These are phyloP conservation scores for Pseudogymnoascus verrucosus DNA, from an alignment of 2,329 filamentous ascomycete genomes.

Conservation along the genomic window DNA sequence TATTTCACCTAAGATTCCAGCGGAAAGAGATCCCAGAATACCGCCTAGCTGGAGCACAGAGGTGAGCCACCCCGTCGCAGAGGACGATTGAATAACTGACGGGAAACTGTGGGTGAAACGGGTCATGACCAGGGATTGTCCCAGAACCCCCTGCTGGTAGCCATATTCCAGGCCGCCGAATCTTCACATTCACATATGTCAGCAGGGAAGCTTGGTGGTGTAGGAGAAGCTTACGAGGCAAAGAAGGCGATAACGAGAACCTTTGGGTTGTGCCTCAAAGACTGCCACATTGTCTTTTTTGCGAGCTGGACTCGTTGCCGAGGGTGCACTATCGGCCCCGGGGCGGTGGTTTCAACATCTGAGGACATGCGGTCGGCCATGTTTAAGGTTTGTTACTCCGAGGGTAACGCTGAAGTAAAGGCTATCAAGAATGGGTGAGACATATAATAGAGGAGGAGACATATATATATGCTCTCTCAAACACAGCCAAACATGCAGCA, in stretches of 20 bases:
- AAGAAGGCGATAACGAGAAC: conserved; percentile 34
- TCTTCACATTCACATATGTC: conserved; percentile 21
- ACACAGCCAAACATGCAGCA: neutral
- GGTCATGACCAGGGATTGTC: conserved; percentile 45
- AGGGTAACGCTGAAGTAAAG: neutral
- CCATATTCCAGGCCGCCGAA: conserved; percentile 45
- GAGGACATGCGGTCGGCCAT: neutral
- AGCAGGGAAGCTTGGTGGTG: neutral
- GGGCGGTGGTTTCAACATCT: neutral
- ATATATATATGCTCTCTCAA: neutral
- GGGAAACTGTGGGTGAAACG: conserved; percentile 43
- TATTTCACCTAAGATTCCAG: conserved; percentile 41
- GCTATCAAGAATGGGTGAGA: neutral
- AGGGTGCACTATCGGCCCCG: neutral
- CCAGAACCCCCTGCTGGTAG: conserved; percentile 47
- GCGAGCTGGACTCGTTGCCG: conserved; percentile 10
- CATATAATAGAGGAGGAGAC: neutral
- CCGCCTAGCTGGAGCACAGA: conserved; percentile 43
- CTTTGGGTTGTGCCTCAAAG: conserved; percentile 30
- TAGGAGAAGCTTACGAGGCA: conserved; percentile 28
- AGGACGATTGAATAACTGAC: conserved; percentile 36
- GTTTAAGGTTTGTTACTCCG: neutral
- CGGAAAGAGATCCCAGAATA: conserved; percentile 39
- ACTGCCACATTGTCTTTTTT: conserved; percentile 22
- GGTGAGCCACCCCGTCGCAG: conserved; percentile 43